These are phyloP conservation scores for Suzukiozyma palmioleophila DNA, from an alignment of 1,139 yeast genomes.

Conservation along the genomic window DNA sequence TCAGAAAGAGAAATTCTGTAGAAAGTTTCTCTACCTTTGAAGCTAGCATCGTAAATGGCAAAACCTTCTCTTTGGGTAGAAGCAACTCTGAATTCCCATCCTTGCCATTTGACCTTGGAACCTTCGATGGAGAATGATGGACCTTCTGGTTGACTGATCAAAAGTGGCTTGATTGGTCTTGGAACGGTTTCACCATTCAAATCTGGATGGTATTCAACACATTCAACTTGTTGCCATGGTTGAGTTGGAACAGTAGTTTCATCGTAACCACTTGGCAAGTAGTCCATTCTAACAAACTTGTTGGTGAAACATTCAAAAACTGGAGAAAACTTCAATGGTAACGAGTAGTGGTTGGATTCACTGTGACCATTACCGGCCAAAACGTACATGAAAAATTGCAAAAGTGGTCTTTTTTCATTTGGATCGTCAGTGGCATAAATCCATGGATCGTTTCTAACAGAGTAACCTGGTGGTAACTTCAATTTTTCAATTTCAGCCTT, in stretches of 20 bases:
- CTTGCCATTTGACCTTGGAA: conserved; percentile 75
- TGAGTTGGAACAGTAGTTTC: conserved; percentile 55
- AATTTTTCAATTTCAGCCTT: conserved; percentile 60
- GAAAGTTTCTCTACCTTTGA: conserved; percentile 77
- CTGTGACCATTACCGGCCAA: conserved; percentile 62
- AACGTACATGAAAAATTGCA: conserved; percentile 78
- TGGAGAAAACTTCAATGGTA: conserved; percentile 80
- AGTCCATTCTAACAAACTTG: conserved; percentile 73
- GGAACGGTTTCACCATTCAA: conserved; percentile 52
- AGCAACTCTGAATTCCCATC: conserved; percentile 80
- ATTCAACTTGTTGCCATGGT: conserved; percentile 57
- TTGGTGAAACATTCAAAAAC: conserved; percentile 66
- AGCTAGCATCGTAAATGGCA: conserved; percentile 70
- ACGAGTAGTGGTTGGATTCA: conserved; percentile 81
- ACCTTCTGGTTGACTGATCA: conserved; percentile 80
- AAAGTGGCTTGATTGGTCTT: conserved; percentile 72
- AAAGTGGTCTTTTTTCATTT: conserved; percentile 55
- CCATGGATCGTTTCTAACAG: conserved; percentile 79
- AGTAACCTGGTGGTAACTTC: conserved; percentile 51
- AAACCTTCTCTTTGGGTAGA: conserved; percentile 81
- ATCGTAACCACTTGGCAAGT: conserved; percentile 70
- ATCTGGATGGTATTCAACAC: conserved; percentile 72
- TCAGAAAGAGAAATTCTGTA: conserved; percentile 78
- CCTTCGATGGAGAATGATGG: conserved; percentile 70
- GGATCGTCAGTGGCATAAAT: conserved; percentile 78